Evolutionary conservation across 148 eudicot species (phyloP), one percentile per base, ranked within the genome.

Genomic region (Cornus florida): DNA sequence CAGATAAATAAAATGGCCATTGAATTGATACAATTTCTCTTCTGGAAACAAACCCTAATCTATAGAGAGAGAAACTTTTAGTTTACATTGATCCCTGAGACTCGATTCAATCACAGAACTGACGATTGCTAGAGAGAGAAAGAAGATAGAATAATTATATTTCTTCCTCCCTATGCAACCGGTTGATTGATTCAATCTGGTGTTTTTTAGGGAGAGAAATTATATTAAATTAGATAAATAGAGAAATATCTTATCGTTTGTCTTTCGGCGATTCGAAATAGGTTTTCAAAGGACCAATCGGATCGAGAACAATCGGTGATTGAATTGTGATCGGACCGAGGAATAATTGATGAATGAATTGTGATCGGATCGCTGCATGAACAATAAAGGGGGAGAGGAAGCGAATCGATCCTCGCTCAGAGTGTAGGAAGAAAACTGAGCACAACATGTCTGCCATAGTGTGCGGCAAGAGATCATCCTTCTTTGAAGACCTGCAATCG

Each of bases 401-500:
- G 69, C 80, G 80, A 59, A 70, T 78, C 74, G 80, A 39, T 78
- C 48, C 48, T 43, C 73, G 79, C 79, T 68, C 69, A 13, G 68
- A 60, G 67, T 43, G 56, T 78, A 78, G 69, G 75, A 32, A 22
- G 74, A 77, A 69, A 59, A 59, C 69, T 74, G 50, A 62, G 76
- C 84, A 77, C 86, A 85, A 83, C 86, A 92, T 92, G 96, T 92
- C 93, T 90, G 96, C 96, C 80, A 82, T 90, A 76, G 89, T 92
- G 89, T 90, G 93, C 81, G 96, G 96, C 31, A 92, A 92, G 92
- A 90, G 96, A 90, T 90, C 96, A 79, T 91, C 88, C n/a, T 79
- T 93, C 82, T 91, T 88, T 72, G 97, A 93, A 83, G 93, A 91
- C 69, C 84, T 86, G 31, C 88, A 90, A n/a, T 85, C 97, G 43